These are phyloP conservation scores for Lachnellula suecica DNA, from an alignment of 2,329 filamentous ascomycete genomes.

Conservation along the genomic window DNA sequence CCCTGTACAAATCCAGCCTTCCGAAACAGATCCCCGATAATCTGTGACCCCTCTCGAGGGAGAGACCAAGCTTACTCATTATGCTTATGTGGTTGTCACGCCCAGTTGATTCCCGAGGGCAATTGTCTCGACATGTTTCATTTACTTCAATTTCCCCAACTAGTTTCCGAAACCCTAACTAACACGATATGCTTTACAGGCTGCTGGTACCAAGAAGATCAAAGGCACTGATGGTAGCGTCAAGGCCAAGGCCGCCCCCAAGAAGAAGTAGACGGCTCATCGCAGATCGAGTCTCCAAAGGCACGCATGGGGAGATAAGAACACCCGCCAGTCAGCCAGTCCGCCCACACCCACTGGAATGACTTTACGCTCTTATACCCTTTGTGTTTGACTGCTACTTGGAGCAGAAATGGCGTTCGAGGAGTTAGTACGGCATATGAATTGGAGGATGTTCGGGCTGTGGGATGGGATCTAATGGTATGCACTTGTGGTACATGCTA, in stretches of 20 bases:
- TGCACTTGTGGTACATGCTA: constrained; percentile 12
- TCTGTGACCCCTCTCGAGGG: constrained; percentile 11
- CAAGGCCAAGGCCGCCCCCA: constrained; percentile 17
- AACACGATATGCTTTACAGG: constrained; percentile 20
- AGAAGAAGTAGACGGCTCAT: constrained; percentile 25
- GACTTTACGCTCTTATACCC: constrained; percentile 21
- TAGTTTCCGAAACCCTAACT: not conserved
- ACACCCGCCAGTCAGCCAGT: constrained; percentile 11
- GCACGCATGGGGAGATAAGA: constrained; percentile 12
- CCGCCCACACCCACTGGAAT: constrained; percentile 16
- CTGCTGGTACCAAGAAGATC: constrained; percentile 38
- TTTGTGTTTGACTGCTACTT: constrained; percentile 15
- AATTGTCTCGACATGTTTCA: not conserved
- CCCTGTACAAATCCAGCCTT: constrained; percentile 18
- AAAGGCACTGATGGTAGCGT: constrained; percentile 31
- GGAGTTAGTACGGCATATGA: constrained; percentile 14
- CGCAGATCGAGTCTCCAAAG: constrained; percentile 18
- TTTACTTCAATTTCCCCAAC: not conserved
- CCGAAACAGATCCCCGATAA: constrained; percentile 10
- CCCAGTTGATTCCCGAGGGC: not conserved
- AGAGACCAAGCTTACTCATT: not conserved
- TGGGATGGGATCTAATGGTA: constrained; percentile 13
- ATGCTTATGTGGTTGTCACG: not conserved
- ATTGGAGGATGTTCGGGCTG: constrained; percentile 2
- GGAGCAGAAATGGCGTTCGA: constrained; percentile 23